Evolutionary conservation across 805 yeast genomes (phyloP), one percentile per base, ranked within the genome.

Genomic region (Pichia deserticola): DNA sequence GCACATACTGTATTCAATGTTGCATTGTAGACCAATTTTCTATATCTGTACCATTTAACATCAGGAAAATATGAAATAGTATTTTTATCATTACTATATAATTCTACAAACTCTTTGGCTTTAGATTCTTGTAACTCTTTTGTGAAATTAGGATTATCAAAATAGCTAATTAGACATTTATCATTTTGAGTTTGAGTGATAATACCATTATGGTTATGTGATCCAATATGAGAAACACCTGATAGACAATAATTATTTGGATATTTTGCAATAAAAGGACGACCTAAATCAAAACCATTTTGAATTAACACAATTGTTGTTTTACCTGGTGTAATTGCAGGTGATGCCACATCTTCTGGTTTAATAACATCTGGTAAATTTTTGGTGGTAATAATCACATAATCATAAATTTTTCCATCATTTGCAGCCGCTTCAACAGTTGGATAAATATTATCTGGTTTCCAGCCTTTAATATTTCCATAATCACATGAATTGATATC

Each of bases 21-120:
- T 25, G 86, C 82, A 62, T 85, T 86, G 67, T 84, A 85, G 11
- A 86, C 73, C 53, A 86, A 71, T 61, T 86, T 86, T 50, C 73
- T 68, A 79, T 86, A 83, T 55, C 93, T 71, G 38, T 76, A 69
- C 61, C 61, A 70, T 61, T 73, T 72, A 42, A 75, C 77, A 56
- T 77, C 71, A 7, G 70, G 69, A 49, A 67, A 72, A 50, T 71
- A 70, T n/a, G 54, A 56, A 54, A 73, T 67, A 1, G 60, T 53
- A 55, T 79, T 79, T 43, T 67, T 60, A 5, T 68, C 74, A 46
- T 73, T 73, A 29, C 65, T 55, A 63, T 79, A 81, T 15, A 80
- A 48, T 5, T 62, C 60, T n/a, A 76, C 71, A 57, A 79, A 77
- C 51, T 69, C 70, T 40, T 67, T 61, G 5, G 78, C 71, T 38